Conservation (phyloP, 2,329 filamentous ascomycete genomes). For the Cercospora zeina region DNA sequence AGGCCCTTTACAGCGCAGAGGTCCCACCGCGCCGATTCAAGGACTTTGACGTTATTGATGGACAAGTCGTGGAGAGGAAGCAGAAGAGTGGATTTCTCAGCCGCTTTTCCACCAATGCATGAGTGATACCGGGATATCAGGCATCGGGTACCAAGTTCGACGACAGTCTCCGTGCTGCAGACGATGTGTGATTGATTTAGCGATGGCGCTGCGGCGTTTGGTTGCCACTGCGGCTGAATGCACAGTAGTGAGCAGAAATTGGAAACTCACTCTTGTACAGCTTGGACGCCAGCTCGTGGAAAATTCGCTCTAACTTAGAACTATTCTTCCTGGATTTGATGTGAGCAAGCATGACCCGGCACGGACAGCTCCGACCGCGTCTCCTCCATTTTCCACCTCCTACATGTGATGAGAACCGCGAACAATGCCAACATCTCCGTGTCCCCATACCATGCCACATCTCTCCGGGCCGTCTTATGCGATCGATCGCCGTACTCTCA, state of each 20-base stretch:
- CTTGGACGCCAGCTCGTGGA: too few relatives aligned
- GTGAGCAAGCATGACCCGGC: neutral
- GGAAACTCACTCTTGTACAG: too few relatives aligned
- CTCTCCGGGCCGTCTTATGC: neutral
- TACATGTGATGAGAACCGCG: neutral
- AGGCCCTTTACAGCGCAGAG: slow-evolving; percentile 30
- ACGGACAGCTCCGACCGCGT: neutral
- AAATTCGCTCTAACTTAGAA: too few relatives aligned
- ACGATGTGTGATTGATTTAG: neutral
- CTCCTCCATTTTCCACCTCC: neutral
- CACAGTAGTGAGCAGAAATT: neutral
- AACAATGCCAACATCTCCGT: neutral
- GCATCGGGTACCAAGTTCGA: neutral
- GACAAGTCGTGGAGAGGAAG: slow-evolving; percentile 30
- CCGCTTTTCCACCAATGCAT: slow-evolving; percentile 28
- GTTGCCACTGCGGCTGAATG: neutral
- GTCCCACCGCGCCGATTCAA: slow-evolving; percentile 31
- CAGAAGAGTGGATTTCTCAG: slow-evolving; percentile 24
- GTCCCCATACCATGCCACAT: neutral
- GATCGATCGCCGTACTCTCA: neutral
- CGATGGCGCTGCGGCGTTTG: neutral
- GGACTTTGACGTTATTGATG: slow-evolving; percentile 30
- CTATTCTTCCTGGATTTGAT: too few relatives aligned
- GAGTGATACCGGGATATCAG: neutral
- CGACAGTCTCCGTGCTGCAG: neutral